Evolutionary conservation across 805 yeast species (phyloP).

Genomic region (Wickerhamiella kazuoi): DNA sequence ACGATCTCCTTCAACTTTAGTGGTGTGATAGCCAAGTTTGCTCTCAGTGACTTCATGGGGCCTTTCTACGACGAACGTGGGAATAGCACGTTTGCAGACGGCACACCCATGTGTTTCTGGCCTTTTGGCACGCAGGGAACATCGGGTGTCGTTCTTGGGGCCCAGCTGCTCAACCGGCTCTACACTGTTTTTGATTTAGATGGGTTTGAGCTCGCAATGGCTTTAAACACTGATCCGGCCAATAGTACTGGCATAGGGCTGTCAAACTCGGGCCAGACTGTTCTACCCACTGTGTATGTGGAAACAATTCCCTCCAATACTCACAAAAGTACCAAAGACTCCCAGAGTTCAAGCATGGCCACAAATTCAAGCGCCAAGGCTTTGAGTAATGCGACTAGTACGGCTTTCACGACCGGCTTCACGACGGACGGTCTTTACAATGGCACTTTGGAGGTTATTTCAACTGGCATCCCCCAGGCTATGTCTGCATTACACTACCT

Average conservation of each 20-base stretch:
- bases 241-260: too few relatives aligned
- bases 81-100: neutral
- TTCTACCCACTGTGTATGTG: neutral
- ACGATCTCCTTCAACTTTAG: neutral
- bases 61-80: neutral
- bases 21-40: neutral
- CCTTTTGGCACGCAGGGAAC: neutral
- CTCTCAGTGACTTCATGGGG: neutral
- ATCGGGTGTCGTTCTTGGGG: neutral
- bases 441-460: neutral
- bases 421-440: neutral
- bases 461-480: neutral
- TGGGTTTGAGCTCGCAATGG: conserved; percentile 36
- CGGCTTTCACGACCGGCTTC: too few relatives aligned
- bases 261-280: neutral
- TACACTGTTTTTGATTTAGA: conserved; percentile 54
- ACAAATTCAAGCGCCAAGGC: neutral
- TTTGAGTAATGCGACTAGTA: too few relatives aligned
- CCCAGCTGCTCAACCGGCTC: conserved; percentile 17
- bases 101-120: neutral
- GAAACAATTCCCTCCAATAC: neutral
- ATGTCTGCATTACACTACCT: neutral
- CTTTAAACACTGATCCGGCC: conserved; percentile 11
- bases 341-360: neutral
- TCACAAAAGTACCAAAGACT: neutral